Conservation (phyloP, 2,329 filamentous ascomycete genomes). For the Bipolaris zeicola region DNA sequence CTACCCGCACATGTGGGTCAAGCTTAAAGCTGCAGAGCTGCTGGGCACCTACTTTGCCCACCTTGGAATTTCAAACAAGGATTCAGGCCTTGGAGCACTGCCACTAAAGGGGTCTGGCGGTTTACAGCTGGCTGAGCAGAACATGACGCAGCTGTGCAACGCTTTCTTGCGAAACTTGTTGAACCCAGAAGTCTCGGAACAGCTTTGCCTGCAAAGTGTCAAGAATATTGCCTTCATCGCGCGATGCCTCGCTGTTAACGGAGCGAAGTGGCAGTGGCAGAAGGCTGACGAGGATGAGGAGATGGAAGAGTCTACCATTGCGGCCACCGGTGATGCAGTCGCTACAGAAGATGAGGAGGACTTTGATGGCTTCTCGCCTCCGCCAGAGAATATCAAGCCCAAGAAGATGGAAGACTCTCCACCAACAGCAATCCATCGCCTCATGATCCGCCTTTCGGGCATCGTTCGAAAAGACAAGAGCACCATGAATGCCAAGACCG, state of each 20-base stretch:
- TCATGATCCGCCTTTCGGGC: conserved; percentile 78
- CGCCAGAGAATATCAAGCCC: conserved; percentile 16
- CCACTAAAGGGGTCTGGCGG: conserved; percentile 73
- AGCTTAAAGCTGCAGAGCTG: conserved; percentile 75
- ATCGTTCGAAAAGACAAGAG: conserved; percentile 72
- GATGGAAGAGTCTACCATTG: conserved; percentile 49
- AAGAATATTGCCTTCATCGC: conserved; percentile 85
- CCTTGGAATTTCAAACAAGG: conserved; percentile 69
- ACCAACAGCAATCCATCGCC: conserved; percentile 68
- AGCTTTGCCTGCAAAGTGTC: conserved; percentile 76
- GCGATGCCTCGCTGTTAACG: conserved; percentile 65
- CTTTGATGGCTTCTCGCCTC: conserved; percentile 32
- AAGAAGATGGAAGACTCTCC: conserved; percentile 29
- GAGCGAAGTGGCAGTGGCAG: conserved; percentile 53
- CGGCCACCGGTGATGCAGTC: conserved; percentile 32
- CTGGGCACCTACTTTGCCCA: conserved; percentile 80
- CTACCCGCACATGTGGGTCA: conserved; percentile 74
- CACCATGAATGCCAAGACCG: conserved; percentile 74
- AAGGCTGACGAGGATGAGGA: conserved; percentile 52
- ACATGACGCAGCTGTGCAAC: conserved; percentile 65
- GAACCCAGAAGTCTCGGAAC: conserved; percentile 69
- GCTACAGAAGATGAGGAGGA: conserved; percentile 47
- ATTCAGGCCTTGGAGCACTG: conserved; percentile 59
- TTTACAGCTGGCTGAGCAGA: conserved; percentile 67
- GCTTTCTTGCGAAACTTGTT: conserved; percentile 65